Base-by-base conservation (phyloP, 2,329 filamentous ascomycete genomes). In the Trichoderma sp. region DNA sequence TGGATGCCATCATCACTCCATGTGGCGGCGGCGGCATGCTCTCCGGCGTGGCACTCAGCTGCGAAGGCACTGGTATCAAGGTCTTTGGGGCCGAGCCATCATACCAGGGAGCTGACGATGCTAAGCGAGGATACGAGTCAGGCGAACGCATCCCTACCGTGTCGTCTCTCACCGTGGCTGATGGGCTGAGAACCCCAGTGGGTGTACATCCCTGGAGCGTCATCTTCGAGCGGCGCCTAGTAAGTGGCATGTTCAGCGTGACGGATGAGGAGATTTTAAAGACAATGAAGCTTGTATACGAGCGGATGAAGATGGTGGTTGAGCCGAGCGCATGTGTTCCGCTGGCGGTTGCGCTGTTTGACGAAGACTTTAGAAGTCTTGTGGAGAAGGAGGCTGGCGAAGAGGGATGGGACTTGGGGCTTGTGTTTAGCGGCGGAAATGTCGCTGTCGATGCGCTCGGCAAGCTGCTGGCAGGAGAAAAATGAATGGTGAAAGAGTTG, bases 11-110 rank as follows among this genome's bases (percentile, higher is more conserved):
- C 59, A 90, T 98, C 31, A 88, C 93, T 0, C 94, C 94, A 0
- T 90, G 93, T 75, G 93, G 94, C 29, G 95, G 96, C 29, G 96
- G 95, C 8, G 95, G 96, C 3, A 89, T 98, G 85, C 88, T 97
- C 31, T 89, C 89, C 0, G 95, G 95, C 56, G 89, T 93, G 8
- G 93, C 94, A 11, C 89, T 95, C 4, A 91, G 90, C 72, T 89
- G 91, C 74, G 85, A 90, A 57, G 88, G 88, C 27, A 94, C 92
- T 0, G 87, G 88, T 0, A 92, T 92, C 63, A 81, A 81, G 0
- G 93, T 97, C 1, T 98, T 96, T 79, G 94, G 94, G 24, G 91
- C 94, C 0, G 96, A 98, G 81, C 95, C 96, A 0, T 86, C 83
- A 27, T 93, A 91, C 76, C 81, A 96, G 76, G 94, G 93, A 60